Evolutionary conservation across 768 basidiomycete genomes (phyloP).

Genomic region (Postia placenta): DNA sequence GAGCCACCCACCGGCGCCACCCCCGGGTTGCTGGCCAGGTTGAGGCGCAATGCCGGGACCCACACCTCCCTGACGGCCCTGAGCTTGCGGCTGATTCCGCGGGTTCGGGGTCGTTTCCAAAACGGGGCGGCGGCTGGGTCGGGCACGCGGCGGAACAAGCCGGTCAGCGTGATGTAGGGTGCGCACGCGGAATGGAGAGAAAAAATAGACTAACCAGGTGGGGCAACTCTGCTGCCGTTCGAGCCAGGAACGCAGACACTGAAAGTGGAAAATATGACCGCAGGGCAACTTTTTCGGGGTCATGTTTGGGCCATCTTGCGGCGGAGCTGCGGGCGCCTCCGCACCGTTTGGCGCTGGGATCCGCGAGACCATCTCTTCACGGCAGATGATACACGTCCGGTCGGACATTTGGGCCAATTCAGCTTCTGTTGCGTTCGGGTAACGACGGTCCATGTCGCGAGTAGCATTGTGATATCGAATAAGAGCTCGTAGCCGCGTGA

Average conservation of each 20-base stretch:
- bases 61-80: conserved; percentile 11
- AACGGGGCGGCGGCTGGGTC: conserved; percentile 68
- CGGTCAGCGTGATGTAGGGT: conserved; percentile 6
- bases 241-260: conserved; percentile 95
- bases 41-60: conserved; percentile 18
- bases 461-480: conserved; percentile 92
- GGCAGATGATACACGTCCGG: conserved; percentile 94
- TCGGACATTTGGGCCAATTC: conserved; percentile 81
- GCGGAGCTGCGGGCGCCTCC: conserved; percentile 18
- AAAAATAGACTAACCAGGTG: conserved; percentile 67
- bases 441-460: conserved; percentile 91
- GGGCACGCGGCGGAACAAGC: conserved; percentile 7
- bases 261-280: conserved; percentile 97
- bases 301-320: conserved; percentile 75
- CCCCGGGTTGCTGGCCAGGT: conserved; percentile 28
- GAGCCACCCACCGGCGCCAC: conserved; percentile 35
- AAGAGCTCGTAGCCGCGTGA: conserved; percentile 80
- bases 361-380: conserved; percentile 81
- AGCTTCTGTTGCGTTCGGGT: conserved; percentile 85
- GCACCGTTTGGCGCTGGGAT: conserved; percentile 8
- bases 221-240: conserved; percentile 99
- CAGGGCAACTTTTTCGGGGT: conserved; percentile 96
- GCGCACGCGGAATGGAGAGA: conserved; percentile 7
- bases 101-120: conserved; percentile 41
- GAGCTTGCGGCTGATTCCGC: conserved; percentile 13